Percentiles rank a stretch among this genome's conserved stretches.
Evolutionary conservation across 2,329 filamentous ascomycete genomes (phyloP).

Genomic region (Emergomyces orientalis): DNA sequence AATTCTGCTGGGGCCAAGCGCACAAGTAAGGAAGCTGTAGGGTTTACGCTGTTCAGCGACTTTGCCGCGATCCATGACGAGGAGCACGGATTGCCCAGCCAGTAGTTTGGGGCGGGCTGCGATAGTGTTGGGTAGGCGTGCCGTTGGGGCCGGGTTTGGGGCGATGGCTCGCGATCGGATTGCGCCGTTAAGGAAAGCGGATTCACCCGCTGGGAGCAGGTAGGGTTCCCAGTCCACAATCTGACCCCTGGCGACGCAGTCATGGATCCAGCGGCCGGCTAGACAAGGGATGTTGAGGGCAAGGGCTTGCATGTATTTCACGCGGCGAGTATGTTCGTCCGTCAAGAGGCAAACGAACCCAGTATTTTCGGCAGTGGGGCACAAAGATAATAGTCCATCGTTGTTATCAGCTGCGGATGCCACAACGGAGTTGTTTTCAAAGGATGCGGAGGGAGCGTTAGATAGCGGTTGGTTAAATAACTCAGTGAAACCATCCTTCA

Average conservation of each 20-base stretch:
- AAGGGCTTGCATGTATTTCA: constrained; percentile 90
- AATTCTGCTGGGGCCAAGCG: constrained; percentile 62
- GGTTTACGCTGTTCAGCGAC: constrained; percentile 57
- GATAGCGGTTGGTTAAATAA: constrained; percentile 52
- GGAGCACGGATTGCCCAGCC: constrained; percentile 55
- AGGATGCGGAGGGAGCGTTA: constrained; percentile 14
- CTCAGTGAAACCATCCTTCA: constrained; percentile 69
- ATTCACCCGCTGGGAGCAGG: constrained; percentile 75
- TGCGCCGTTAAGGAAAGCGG: constrained; percentile 63
- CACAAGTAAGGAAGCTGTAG: constrained; percentile 71
- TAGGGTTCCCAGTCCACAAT: constrained; percentile 71
- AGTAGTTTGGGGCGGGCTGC: constrained; percentile 54
- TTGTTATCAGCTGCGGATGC: not conserved
- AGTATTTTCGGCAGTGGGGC: constrained; percentile 42
- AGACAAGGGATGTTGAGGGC: constrained; percentile 83
- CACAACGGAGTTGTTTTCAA: not conserved
- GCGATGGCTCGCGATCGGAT: constrained; percentile 63
- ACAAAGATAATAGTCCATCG: constrained; percentile 45
- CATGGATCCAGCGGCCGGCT: constrained; percentile 67
- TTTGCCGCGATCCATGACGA: constrained; percentile 58
- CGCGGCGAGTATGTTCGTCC: constrained; percentile 73
- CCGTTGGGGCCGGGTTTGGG: constrained; percentile 50
- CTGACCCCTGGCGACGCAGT: constrained; percentile 53
- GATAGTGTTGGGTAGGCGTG: constrained; percentile 51
- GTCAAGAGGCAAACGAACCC: constrained; percentile 82